phyloP scores from a whole-genome alignment of 768 basidiomycete genomes.

The Terana coerulea region DNA sequence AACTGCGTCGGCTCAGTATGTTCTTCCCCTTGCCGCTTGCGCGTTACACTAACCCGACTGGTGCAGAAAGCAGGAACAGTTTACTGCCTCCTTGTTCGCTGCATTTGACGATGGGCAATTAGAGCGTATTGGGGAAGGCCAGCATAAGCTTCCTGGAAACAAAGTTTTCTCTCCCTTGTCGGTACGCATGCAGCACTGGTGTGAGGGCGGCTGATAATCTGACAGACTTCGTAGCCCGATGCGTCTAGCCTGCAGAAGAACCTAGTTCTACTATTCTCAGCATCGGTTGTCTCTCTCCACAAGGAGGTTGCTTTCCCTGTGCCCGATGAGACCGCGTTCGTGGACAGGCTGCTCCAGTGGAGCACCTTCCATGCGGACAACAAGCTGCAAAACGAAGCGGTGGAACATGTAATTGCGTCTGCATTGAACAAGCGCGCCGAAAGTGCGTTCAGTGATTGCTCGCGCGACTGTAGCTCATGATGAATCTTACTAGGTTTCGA shows the following conservation, averaged over 20 bases:
- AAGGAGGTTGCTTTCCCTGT: conserved; percentile 57
- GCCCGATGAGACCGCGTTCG: conserved; percentile 44
- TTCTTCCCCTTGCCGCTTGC: conserved; percentile 13
- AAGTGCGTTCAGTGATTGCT: conserved; percentile 39
- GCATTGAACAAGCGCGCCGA: conserved; percentile 77
- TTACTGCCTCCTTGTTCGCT: conserved; percentile 46
- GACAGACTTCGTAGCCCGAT: conserved; percentile 40
- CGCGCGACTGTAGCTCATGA: not conserved
- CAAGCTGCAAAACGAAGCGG: conserved; percentile 50
- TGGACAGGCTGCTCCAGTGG: conserved; percentile 59
- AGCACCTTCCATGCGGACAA: conserved; percentile 44
- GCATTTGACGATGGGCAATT: conserved; percentile 56
- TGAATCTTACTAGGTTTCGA: conserved; percentile 42
- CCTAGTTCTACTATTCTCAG: conserved; percentile 62
- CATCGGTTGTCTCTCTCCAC: conserved; percentile 58
- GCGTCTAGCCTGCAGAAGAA: conserved; percentile 53
- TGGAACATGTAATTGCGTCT: conserved; percentile 55
- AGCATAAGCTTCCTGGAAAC: conserved; percentile 43
- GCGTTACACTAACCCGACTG: not conserved
- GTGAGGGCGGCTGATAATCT: not conserved
- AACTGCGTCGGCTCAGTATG: conserved; percentile 63
- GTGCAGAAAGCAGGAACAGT: conserved; percentile 60
- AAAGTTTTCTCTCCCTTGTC: conserved; percentile 45
- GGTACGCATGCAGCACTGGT: conserved; percentile 31
- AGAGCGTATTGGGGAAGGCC: conserved; percentile 48